Evolutionary conservation across 331 rosid species (phyloP).

Genomic region (Pyrus hybrid): DNA sequence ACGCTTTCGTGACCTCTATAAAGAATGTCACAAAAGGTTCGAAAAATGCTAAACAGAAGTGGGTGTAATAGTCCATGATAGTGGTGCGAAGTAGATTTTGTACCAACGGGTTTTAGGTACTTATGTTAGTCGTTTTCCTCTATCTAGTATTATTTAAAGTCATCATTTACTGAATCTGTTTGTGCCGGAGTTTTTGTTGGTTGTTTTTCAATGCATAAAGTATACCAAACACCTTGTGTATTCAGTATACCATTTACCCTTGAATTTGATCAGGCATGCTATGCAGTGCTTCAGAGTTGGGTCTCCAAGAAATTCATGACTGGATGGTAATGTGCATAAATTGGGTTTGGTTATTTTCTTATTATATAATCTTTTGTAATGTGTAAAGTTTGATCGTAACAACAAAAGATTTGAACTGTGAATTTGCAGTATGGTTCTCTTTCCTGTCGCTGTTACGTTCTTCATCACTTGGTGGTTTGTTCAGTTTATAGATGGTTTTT

Average conservation of each 20-base stretch:
- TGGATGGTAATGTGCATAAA: conserved; percentile 30
- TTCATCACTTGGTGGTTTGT: conserved; percentile 50
- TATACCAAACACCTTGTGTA: neutral
- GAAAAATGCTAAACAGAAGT: neutral
- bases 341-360: neutral
- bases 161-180: neutral
- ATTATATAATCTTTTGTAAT: neutral
- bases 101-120: neutral
- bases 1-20: neutral
- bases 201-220: neutral
- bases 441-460: conserved; percentile 47
- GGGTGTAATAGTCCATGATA: neutral
- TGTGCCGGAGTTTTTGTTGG: neutral
- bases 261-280: conserved; percentile 35
- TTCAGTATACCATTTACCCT: neutral
- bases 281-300: conserved; percentile 53
- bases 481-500: conserved; percentile 42
- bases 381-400: neutral
- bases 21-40: neutral
- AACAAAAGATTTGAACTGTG: neutral
- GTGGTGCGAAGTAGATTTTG: neutral
- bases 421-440: conserved; percentile 43
- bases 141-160: neutral
- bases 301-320: conserved; percentile 50
- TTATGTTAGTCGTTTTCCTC: neutral